These are phyloP conservation scores for Pseudogymnoascus sp. DNA, from an alignment of 2,329 filamentous ascomycete genomes.

Conservation along the genomic window DNA sequence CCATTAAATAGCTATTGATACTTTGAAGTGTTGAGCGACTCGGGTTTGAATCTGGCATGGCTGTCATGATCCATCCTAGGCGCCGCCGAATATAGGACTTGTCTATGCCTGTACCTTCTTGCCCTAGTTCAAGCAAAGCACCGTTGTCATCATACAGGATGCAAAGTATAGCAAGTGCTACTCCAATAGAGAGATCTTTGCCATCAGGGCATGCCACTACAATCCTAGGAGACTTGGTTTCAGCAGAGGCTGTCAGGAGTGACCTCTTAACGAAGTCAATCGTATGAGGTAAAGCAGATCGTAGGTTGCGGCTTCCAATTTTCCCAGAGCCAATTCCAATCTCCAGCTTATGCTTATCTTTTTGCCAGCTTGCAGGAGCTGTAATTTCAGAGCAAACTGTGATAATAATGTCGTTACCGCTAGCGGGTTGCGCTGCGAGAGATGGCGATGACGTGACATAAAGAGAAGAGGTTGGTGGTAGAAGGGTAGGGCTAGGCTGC, in stretches of 20 bases:
- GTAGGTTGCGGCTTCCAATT: slow-evolving; percentile 73
- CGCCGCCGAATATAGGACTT: slow-evolving; percentile 71
- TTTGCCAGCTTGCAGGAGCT: slow-evolving; percentile 35
- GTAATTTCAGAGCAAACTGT: slow-evolving; percentile 36
- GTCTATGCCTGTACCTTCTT: slow-evolving; percentile 37
- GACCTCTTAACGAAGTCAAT: slow-evolving; percentile 34
- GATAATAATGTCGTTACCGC: slow-evolving; percentile 24
- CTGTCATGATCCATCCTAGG: slow-evolving; percentile 74
- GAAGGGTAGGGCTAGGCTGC: neutral
- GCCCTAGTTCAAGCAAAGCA: slow-evolving; percentile 19
- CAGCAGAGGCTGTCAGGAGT: neutral
- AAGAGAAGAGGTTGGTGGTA: slow-evolving; percentile 21
- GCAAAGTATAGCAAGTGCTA: slow-evolving; percentile 68
- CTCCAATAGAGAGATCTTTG: slow-evolving; percentile 71
- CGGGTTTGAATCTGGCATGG: slow-evolving; percentile 72
- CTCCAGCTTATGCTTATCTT: slow-evolving; percentile 31
- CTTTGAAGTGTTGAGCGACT: slow-evolving; percentile 80
- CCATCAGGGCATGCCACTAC: slow-evolving; percentile 68
- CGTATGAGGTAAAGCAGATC: slow-evolving; percentile 58
- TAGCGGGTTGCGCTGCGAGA: slow-evolving; percentile 1
- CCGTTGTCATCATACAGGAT: slow-evolving; percentile 61
- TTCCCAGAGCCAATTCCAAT: slow-evolving; percentile 66
- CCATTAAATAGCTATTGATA: slow-evolving; percentile 83
- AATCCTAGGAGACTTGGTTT: slow-evolving; percentile 23
- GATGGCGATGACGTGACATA: slow-evolving; percentile 19